These are phyloP conservation scores for Lithocarpus polystachyus DNA, from an alignment of 306 rosid species.

Conservation along the genomic window DNA sequence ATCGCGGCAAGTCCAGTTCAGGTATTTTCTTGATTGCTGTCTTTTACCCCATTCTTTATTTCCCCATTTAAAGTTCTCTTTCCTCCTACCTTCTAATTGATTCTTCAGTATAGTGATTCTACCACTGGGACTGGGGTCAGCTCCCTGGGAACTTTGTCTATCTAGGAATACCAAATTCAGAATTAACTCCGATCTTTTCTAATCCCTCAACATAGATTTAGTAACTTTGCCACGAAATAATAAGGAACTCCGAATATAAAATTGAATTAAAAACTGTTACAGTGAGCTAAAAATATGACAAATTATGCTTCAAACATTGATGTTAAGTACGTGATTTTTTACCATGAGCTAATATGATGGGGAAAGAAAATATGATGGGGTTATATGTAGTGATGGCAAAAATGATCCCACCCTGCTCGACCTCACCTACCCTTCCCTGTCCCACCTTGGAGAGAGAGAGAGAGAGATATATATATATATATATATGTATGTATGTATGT, in stretches of 20 bases:
- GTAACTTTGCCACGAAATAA: not conserved
- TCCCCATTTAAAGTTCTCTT: not conserved
- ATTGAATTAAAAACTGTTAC: not conserved
- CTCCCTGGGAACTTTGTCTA: not conserved
- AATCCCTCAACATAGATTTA: not conserved
- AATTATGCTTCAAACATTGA: not conserved
- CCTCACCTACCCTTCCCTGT: no score
- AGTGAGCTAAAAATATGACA: not conserved
- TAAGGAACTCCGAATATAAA: not conserved
- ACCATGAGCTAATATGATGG: not conserved
- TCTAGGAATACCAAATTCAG: not conserved
- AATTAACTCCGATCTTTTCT: not conserved
- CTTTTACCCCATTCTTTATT: constrained; percentile 2
- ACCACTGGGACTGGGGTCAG: not conserved
- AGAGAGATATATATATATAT: no score
- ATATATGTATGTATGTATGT: no score
- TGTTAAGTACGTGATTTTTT: not conserved
- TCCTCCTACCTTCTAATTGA: not conserved
- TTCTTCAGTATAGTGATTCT: not conserved
- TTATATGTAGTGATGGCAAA: no score
- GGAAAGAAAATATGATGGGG: not conserved
- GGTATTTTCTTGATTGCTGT: constrained; percentile 38
- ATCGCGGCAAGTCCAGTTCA: constrained; percentile 88
- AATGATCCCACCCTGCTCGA: no score
- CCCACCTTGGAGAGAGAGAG: no score